phyloP scores from a whole-genome alignment of 2,329 filamentous ascomycete species.

The Rhinocladiella similis region DNA sequence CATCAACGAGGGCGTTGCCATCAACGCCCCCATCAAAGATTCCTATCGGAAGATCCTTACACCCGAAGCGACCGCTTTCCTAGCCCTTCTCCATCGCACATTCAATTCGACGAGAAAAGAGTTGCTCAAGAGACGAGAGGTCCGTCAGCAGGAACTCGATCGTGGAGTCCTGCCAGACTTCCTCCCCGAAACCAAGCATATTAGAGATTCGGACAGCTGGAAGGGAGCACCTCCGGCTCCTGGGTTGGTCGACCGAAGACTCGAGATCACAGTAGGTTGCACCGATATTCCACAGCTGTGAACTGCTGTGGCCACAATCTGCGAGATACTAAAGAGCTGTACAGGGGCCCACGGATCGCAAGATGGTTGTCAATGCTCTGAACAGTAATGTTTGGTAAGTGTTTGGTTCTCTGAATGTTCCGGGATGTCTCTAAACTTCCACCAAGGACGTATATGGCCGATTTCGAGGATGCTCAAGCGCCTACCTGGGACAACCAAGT shows the following conservation, averaged over 20 bases:
- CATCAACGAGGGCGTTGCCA: conserved; percentile 83
- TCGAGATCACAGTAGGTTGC: conserved; percentile 75
- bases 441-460: conserved; percentile 89
- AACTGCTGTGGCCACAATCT: not conserved
- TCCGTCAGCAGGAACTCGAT: conserved; percentile 91
- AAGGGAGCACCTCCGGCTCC: conserved; percentile 88
- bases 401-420: conserved; percentile 38
- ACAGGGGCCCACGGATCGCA: conserved; percentile 83
- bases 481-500: conserved; percentile 99
- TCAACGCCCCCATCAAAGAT: conserved; percentile 77
- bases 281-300: not conserved
- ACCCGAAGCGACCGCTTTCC: conserved; percentile 85
- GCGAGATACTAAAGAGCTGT: not conserved
- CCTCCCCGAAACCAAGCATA: conserved; percentile 90
- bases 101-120: conserved; percentile 89
- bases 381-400: conserved; percentile 73
- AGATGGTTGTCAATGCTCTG: conserved; percentile 98
- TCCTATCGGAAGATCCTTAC: conserved; percentile 87
- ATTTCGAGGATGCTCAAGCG: conserved; percentile 95
- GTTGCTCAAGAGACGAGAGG: conserved; percentile 80
- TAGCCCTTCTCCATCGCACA: conserved; percentile 89
- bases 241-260: conserved; percentile 85
- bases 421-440: no score
- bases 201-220: conserved; percentile 93
- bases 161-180: conserved; percentile 88